A percentile compares a stretch with the other conserved stretches of the same genome.
Conservation (phyloP, 1,139 yeast species). For the Entelexis sorbosivorans region DNA sequence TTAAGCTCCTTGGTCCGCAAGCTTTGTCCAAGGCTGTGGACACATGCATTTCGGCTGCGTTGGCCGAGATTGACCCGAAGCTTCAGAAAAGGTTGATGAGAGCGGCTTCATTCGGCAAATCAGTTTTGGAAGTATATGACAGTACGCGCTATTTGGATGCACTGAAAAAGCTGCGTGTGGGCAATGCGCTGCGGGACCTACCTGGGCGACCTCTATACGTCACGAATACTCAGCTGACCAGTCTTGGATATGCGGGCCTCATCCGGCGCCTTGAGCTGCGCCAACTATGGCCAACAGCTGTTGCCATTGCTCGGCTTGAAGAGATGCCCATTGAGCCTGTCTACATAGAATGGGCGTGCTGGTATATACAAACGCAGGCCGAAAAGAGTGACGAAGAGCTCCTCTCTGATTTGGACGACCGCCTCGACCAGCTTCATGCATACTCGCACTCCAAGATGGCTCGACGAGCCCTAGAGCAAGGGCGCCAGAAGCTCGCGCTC, state of each 20-base stretch:
- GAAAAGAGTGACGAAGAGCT: slow-evolving; percentile 51
- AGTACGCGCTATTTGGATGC: slow-evolving; percentile 52
- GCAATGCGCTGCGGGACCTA: slow-evolving; percentile 49
- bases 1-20: slow-evolving; percentile 44
- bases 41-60: slow-evolving; percentile 63
- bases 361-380: slow-evolving; percentile 46
- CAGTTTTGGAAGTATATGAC: slow-evolving; percentile 46
- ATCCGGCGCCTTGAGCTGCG: slow-evolving; percentile 51
- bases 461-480: slow-evolving; percentile 68
- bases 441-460: slow-evolving; percentile 53
- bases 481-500: slow-evolving; percentile 58
- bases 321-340: slow-evolving; percentile 45
- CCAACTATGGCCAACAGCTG: slow-evolving; percentile 50
- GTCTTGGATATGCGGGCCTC: slow-evolving; percentile 35
- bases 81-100: slow-evolving; percentile 72
- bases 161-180: slow-evolving; percentile 50
- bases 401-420: slow-evolving; percentile 40
- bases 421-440: slow-evolving; percentile 33
- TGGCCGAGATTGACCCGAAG: slow-evolving; percentile 60
- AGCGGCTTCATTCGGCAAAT: slow-evolving; percentile 83
- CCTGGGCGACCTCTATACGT: slow-evolving; percentile 56
- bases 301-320: slow-evolving; percentile 48
- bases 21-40: slow-evolving; percentile 53
- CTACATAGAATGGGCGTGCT: slow-evolving; percentile 73
- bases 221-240: slow-evolving; percentile 43